A percentile compares a stretch with the other conserved stretches of the same genome.
These are phyloP conservation scores for Barnettozyma vustinii DNA, from an alignment of 805 yeast genomes.

Conservation along the genomic window DNA sequence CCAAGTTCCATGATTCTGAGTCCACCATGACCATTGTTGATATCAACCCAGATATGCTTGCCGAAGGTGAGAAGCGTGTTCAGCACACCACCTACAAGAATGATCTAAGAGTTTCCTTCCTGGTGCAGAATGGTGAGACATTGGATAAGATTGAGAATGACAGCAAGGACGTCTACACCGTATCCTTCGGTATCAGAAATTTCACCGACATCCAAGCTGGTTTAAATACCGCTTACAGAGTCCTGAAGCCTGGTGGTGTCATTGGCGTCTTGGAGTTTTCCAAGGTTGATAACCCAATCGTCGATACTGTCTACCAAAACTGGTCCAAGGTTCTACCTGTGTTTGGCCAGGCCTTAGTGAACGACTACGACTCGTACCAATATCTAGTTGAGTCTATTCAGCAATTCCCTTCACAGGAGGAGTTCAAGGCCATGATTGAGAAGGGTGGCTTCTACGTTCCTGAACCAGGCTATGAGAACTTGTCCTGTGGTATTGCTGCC, in stretches of 20 bases:
- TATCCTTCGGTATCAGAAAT: slow-evolving; percentile 96
- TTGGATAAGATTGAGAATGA: slow-evolving; percentile 79
- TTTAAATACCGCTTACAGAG: slow-evolving; percentile 89
- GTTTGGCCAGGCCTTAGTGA: slow-evolving; percentile 93
- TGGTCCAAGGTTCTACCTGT: slow-evolving; percentile 87
- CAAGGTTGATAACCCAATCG: slow-evolving; percentile 74
- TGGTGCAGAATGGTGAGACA: slow-evolving; percentile 90
- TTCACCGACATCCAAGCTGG: slow-evolving; percentile 95
- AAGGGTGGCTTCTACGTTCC: slow-evolving; percentile 93
- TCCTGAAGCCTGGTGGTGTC: slow-evolving; percentile 94
- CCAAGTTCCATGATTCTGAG: slow-evolving; percentile 64
- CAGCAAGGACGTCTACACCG: slow-evolving; percentile 92
- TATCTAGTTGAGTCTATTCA: slow-evolving; percentile 92
- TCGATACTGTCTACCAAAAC: slow-evolving; percentile 75
- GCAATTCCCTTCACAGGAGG: slow-evolving; percentile 88
- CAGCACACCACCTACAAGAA: slow-evolving; percentile 47
- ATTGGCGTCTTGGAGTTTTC: slow-evolving; percentile 95
- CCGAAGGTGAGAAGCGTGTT: slow-evolving; percentile 82
- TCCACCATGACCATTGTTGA: slow-evolving; percentile 89
- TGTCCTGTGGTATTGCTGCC: slow-evolving; percentile 93
- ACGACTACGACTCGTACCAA: slow-evolving; percentile 94
- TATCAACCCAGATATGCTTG: slow-evolving; percentile 93
- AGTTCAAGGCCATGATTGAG: slow-evolving; percentile 85
- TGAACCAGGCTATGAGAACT: slow-evolving; percentile 86
- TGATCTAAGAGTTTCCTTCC: slow-evolving; percentile 59